Evolutionary conservation across 768 basidiomycete species (phyloP).

Genomic region (Termitomyces heimii): DNA sequence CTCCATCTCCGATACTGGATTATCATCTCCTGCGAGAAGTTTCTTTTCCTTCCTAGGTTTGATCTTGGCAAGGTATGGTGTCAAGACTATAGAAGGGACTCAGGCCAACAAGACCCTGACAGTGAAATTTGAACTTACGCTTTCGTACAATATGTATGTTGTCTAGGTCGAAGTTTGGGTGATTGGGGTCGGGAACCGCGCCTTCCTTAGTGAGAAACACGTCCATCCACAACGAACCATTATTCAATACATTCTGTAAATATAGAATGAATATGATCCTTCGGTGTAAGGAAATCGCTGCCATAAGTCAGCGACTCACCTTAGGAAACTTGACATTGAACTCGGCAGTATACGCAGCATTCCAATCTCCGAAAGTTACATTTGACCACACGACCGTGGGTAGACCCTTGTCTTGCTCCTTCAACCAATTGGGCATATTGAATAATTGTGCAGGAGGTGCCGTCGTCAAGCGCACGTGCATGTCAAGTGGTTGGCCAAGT

Average conservation of each 20-base stretch:
- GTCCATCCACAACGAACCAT: constrained; percentile 82
- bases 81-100: constrained; percentile 53
- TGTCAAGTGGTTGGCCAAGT: constrained; percentile 52
- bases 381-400: constrained; percentile 75
- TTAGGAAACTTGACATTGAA: constrained; percentile 62
- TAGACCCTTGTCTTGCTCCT: constrained; percentile 42
- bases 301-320: constrained; percentile 31
- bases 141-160: constrained; percentile 71
- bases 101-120: not conserved
- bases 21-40: constrained; percentile 45
- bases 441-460: constrained; percentile 59
- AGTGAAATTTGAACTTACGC: constrained; percentile 37
- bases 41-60: constrained; percentile 82
- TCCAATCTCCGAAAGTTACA: constrained; percentile 74
- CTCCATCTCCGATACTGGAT: constrained; percentile 26
- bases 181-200: constrained; percentile 58
- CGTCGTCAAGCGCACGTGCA: constrained; percentile 72
- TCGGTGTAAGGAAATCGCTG: not conserved
- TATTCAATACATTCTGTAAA: constrained; percentile 63
- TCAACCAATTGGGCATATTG: constrained; percentile 36
- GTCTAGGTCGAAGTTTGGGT: constrained; percentile 42
- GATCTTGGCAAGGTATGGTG: constrained; percentile 69
- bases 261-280: not conserved
- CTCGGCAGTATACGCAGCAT: constrained; percentile 48
- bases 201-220: constrained; percentile 67